A percentile compares a stretch with the other conserved stretches of the same genome.
Conservation (phyloP, 768 basidiomycete species). For the Tricholoma hemisulphureum region DNA sequence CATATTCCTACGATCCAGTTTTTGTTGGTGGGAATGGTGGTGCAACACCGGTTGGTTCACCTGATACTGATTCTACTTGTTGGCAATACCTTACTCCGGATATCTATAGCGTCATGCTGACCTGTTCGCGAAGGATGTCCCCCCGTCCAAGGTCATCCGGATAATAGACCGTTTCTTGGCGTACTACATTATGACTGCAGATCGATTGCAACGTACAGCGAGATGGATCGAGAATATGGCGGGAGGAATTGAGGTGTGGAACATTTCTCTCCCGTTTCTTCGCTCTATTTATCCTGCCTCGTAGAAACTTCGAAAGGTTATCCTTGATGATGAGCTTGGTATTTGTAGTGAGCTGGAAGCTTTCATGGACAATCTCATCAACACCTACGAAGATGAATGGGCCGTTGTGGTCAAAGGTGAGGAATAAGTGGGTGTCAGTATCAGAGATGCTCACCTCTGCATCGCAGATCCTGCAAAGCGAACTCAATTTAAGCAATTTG, state of each 20-base stretch:
- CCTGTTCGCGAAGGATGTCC: slow-evolving; percentile 65
- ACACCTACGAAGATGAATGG: slow-evolving; percentile 72
- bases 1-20: slow-evolving; percentile 25
- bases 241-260: slow-evolving; percentile 39
- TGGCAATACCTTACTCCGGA: neutral
- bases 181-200: slow-evolving; percentile 72
- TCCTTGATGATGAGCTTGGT: slow-evolving; percentile 69
- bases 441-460: neutral
- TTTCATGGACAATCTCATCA: slow-evolving; percentile 63
- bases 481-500: slow-evolving; percentile 60
- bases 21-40: slow-evolving; percentile 76
- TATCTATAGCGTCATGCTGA: slow-evolving; percentile 49
- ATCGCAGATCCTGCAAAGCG: slow-evolving; percentile 41
- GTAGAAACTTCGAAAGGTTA: slow-evolving; percentile 56
- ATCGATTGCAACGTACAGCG: slow-evolving; percentile 68
- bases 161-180: slow-evolving; percentile 66
- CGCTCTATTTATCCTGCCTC: neutral
- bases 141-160: slow-evolving; percentile 48
- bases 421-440: slow-evolving; percentile 18
- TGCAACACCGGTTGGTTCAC: slow-evolving; percentile 36
- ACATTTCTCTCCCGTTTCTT: slow-evolving; percentile 14
- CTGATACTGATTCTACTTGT: neutral
- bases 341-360: slow-evolving; percentile 68
- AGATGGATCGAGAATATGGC: slow-evolving; percentile 73
- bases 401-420: slow-evolving; percentile 50